These are phyloP conservation scores for Aspergillus vadensis DNA, from an alignment of 2,329 filamentous ascomycete species.

Conservation along the genomic window DNA sequence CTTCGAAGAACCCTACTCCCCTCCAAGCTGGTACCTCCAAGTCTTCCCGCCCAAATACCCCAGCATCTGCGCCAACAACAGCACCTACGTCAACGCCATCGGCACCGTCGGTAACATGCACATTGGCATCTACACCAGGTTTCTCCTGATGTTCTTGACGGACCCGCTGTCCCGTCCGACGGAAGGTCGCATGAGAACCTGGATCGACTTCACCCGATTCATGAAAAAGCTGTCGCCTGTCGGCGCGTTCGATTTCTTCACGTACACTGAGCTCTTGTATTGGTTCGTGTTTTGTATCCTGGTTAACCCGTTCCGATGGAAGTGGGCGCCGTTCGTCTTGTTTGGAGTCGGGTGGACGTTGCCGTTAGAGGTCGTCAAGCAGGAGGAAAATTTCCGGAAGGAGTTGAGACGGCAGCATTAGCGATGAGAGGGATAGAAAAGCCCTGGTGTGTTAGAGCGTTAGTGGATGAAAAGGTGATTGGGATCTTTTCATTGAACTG, in stretches of 20 bases:
- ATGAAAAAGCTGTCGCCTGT: constrained; percentile 71
- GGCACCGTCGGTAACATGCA: constrained; percentile 85
- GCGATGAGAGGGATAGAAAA: accelerated
- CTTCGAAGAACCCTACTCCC: constrained; percentile 71
- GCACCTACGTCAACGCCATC: constrained; percentile 78
- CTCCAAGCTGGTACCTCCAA: constrained; percentile 87
- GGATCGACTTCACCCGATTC: constrained; percentile 80
- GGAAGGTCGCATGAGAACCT: constrained; percentile 75
- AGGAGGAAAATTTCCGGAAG: constrained; percentile 57
- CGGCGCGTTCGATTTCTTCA: constrained; percentile 85
- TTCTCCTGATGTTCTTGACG: constrained; percentile 81
- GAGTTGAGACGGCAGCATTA: constrained; percentile 31
- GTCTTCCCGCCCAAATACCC: constrained; percentile 76
- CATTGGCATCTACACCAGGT: constrained; percentile 84
- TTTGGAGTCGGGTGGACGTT: constrained; percentile 70
- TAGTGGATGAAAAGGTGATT: no score
- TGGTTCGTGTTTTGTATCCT: constrained; percentile 80
- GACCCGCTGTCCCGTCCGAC: constrained; percentile 75
- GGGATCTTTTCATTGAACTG: no score
- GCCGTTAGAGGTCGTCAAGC: constrained; percentile 65
- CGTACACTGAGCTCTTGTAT: constrained; percentile 79
- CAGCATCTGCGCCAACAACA: constrained; percentile 77
- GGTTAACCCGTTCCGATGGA: constrained; percentile 86
- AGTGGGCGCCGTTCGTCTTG: constrained; percentile 83
- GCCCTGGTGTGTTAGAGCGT: no score